Percentiles rank a stretch among this genome's conserved stretches.
phyloP scores from a whole-genome alignment of 306 rosid genomes.

The Betula pendula region DNA sequence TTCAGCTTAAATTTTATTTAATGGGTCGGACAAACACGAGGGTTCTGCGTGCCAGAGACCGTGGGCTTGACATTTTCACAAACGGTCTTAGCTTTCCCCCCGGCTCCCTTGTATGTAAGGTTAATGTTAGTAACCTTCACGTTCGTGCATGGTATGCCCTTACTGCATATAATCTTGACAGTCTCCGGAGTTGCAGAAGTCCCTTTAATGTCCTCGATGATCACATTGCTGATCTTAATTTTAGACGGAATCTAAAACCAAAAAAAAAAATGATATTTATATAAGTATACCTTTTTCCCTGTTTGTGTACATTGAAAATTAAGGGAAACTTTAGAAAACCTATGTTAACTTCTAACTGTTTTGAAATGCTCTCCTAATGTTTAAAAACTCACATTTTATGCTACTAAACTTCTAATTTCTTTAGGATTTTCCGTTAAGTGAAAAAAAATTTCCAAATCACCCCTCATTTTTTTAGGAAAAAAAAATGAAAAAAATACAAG shows the following conservation, averaged over 20 bases:
- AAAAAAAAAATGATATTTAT: not conserved
- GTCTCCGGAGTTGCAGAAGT: conserved; percentile 28
- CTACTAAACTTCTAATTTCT: too few species aligned
- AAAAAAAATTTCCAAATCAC: too few species aligned
- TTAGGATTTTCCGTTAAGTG: too few species aligned
- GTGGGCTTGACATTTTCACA: conserved; percentile 42
- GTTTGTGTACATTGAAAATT: not conserved
- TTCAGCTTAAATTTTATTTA: too few species aligned
- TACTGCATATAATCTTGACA: conserved; percentile 42
- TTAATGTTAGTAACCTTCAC: conserved; percentile 30
- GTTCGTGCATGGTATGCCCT: conserved; percentile 33
- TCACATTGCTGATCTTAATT: conserved; percentile 44
- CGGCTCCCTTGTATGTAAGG: conserved; percentile 20
- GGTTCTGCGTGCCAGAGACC: conserved; percentile 27
- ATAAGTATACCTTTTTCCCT: not conserved
- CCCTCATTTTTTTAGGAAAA: too few species aligned
- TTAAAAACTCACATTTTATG: too few species aligned
- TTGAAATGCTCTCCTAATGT: too few species aligned
- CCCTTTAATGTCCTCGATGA: conserved; percentile 41
- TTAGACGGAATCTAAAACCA: conserved; percentile 34
- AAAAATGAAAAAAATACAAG: too few species aligned
- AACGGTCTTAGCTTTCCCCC: conserved; percentile 16
- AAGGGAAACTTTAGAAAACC: too few species aligned
- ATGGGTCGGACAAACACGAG: conserved; percentile 16
- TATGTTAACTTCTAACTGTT: too few species aligned